phyloP scores from a whole-genome alignment of 371 early-diverging fungal genomes.

The Blakeslea trispora region DNA sequence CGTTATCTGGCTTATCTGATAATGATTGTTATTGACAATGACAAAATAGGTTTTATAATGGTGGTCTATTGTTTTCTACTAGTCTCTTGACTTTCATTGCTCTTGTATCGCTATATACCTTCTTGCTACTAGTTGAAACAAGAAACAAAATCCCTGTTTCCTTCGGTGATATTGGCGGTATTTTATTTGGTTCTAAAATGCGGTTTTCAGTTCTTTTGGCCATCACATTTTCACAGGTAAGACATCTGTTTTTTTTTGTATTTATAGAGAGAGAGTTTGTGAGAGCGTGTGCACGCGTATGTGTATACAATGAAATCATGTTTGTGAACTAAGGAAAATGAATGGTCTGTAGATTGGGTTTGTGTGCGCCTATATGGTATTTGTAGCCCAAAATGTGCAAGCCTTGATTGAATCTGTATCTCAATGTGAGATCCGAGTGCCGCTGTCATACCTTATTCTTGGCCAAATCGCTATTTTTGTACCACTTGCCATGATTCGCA shows the following conservation, averaged over 20 bases:
- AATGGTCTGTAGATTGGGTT: slow-evolving; percentile 66
- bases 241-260: too few species aligned
- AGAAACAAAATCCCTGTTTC: slow-evolving; percentile 59
- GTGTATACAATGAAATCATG: too few species aligned
- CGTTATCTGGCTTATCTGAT: too few species aligned
- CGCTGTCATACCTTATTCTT: slow-evolving; percentile 58
- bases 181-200: slow-evolving; percentile 74
- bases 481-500: slow-evolving; percentile 82
- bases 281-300: too few species aligned
- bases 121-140: slow-evolving; percentile 65
- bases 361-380: slow-evolving; percentile 87
- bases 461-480: slow-evolving; percentile 75
- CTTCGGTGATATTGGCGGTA: slow-evolving; percentile 73
- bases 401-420: slow-evolving; percentile 66
- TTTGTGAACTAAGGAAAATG: too few species aligned
- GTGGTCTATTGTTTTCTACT: slow-evolving; percentile 64
- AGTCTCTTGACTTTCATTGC: slow-evolving; percentile 55
- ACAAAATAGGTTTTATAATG: slow-evolving; percentile 60
- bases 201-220: slow-evolving; percentile 68
- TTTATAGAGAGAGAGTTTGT: too few species aligned
- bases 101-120: slow-evolving; percentile 55
- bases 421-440: slow-evolving; percentile 34
- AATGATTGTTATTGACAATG: too few species aligned
- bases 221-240: slow-evolving; percentile 79
- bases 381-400: slow-evolving; percentile 82